Conservation (phyloP, 2,329 filamentous ascomycete species). For the Monosporascus sp. region DNA sequence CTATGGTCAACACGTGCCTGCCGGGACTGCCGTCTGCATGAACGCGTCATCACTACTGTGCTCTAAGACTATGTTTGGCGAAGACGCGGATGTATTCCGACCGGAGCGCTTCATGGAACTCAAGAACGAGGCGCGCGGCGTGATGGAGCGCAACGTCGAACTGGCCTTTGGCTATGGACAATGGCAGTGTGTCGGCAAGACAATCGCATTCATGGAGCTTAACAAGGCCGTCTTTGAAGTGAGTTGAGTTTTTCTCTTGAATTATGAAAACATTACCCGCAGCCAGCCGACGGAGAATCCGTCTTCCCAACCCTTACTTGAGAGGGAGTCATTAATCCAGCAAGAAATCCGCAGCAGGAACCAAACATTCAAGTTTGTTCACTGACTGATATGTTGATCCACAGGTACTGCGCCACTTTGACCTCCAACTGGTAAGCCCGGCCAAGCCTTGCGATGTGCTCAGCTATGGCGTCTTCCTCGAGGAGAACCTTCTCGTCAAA, state of each 20-base stretch:
- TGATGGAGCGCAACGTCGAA: constrained; percentile 1
- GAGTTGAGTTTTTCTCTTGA: too few relatives aligned
- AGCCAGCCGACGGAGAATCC: too few relatives aligned
- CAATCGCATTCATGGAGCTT: not conserved
- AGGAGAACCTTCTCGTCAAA: constrained; percentile 1
- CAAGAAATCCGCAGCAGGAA: too few relatives aligned
- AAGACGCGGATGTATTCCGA: not conserved
- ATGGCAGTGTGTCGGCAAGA: not conserved
- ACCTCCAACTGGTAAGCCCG: not conserved
- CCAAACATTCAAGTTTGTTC: too few relatives aligned
- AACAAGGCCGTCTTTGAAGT: not conserved
- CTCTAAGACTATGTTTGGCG: not conserved
- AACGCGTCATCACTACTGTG: not conserved
- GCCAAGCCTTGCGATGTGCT: not conserved
- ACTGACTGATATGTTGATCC: too few relatives aligned
- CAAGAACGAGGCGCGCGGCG: not conserved
- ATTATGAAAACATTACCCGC: too few relatives aligned
- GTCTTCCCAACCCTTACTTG: too few relatives aligned
- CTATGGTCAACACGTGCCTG: not conserved
- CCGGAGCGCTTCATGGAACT: constrained; percentile 1
- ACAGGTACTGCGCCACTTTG: constrained; percentile 1
- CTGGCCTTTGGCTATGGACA: constrained; percentile 1
- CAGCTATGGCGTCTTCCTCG: not conserved
- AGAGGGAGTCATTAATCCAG: too few relatives aligned
- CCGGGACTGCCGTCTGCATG: not conserved